phyloP scores from a whole-genome alignment of 306 rosid genomes.

The Quercus robur region DNA sequence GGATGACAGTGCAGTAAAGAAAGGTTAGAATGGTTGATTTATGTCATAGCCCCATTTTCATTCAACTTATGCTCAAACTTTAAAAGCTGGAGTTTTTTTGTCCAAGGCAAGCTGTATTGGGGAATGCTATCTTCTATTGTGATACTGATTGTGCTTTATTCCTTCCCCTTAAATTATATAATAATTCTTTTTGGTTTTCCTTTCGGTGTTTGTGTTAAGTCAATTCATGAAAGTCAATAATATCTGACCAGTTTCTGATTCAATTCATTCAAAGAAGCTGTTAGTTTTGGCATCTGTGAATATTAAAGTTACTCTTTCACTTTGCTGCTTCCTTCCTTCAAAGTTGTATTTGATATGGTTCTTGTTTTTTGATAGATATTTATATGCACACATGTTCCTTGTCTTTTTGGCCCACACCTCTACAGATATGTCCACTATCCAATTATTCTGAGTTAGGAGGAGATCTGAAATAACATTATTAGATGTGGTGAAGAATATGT shows the following conservation, averaged over 20 bases:
- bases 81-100: constrained; percentile 18
- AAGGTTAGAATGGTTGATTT: constrained; percentile 57
- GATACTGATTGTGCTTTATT: constrained; percentile 15
- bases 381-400: not conserved
- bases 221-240: too few species aligned
- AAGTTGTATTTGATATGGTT: not conserved
- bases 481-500: not conserved
- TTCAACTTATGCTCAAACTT: not conserved
- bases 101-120: constrained; percentile 11
- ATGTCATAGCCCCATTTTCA: constrained; percentile 7
- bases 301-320: constrained; percentile 12
- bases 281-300: not conserved
- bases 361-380: not conserved
- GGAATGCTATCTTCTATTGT: constrained; percentile 17
- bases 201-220: not conserved
- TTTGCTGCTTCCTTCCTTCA: constrained; percentile 1
- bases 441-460: not conserved
- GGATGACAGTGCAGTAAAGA: constrained; percentile 79
- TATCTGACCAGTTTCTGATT: not conserved
- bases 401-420: not conserved
- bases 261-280: not conserved
- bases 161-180: not conserved
- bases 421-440: not conserved
- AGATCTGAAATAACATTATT: not conserved
- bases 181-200: constrained; percentile 6